Evolutionary conservation across 78 protist genomes (phyloP), one percentile per base, ranked within the genome.

Genomic region (Speleostelium caveatum): DNA sequence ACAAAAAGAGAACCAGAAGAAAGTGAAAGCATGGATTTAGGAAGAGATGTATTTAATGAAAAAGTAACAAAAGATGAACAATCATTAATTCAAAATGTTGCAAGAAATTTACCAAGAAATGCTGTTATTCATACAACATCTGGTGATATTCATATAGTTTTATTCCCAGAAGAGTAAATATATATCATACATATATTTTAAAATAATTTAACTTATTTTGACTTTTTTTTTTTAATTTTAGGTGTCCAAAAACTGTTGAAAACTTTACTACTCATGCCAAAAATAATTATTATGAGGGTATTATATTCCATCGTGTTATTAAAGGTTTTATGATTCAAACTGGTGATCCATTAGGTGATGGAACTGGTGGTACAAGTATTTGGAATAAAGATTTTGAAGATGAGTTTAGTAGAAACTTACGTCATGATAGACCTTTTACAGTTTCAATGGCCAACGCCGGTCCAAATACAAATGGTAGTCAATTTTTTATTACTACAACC

Each of bases 41-140:
- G 96, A 3, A 97, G 99, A 30, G 99, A 98, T 35, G 96, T 97
- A 1, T 95, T 95, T 92, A 98, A 98, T 93, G 99, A 98, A 87
- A 96, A 92, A 74, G 98, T 98, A 2, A 73, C 91, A 21, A 71
- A 80, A 21, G 99, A 97, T 45, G 97, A 96, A 62, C 77, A 55
- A 30, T 14, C 77, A 38, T 39, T 86, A 7, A 32, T 88, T 21
- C 56, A 56, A 45, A 51, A 41, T 60, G 80, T 58, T 38, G 30
- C 58, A 5, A 75, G 65, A 42, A 60, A 76, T 56, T 17, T 95
- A 30, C 95, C 95, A 21, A 61, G 74, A 51, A 39, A 58, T 42
- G 97, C 96, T 1, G 78, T 94, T 33, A 62, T 97, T 28, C 98
- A 98, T 76, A 98, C 99, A 0, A 77, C 95, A 5, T 3, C 51